A percentile compares a stretch with the other conserved stretches of the same genome.
Evolutionary conservation across 176 grass and related monocot genomes (phyloP).

Genomic region (Eleusine coracana): DNA sequence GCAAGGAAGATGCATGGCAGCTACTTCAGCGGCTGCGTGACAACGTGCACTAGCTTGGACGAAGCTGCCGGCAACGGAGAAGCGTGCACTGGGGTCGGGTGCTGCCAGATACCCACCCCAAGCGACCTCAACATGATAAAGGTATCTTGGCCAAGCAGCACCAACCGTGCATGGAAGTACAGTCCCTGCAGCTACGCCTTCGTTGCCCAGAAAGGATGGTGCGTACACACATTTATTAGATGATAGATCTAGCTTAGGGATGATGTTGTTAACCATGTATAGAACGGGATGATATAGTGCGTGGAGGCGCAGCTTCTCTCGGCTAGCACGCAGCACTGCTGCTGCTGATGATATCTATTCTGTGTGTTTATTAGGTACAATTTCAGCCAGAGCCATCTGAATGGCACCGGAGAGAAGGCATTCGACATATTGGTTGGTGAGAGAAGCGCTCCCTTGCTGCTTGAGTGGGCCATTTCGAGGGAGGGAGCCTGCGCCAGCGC

Average conservation of each 20-base stretch:
- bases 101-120: conserved; percentile 29
- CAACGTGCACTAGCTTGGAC: neutral
- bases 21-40: conserved; percentile 18
- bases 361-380: no score
- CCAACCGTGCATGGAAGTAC: neutral
- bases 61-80: neutral
- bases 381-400: neutral
- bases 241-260: no score
- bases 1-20: neutral
- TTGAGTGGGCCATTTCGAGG: conserved; percentile 42
- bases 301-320: no score
- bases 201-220: conserved; percentile 30
- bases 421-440: no score
- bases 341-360: no score
- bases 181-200: conserved; percentile 29
- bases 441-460: neutral
- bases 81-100: conserved; percentile 26
- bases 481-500: conserved; percentile 29
- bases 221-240: no score
- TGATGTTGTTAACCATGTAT: no score
- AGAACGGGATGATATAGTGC: no score
- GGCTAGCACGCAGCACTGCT: no score
- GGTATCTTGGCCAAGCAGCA: neutral
- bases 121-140: neutral
- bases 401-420: neutral